Evolutionary conservation across 768 basidiomycete genomes (phyloP), one percentile per base, ranked within the genome.

Genomic region (Tylopilus sp.): DNA sequence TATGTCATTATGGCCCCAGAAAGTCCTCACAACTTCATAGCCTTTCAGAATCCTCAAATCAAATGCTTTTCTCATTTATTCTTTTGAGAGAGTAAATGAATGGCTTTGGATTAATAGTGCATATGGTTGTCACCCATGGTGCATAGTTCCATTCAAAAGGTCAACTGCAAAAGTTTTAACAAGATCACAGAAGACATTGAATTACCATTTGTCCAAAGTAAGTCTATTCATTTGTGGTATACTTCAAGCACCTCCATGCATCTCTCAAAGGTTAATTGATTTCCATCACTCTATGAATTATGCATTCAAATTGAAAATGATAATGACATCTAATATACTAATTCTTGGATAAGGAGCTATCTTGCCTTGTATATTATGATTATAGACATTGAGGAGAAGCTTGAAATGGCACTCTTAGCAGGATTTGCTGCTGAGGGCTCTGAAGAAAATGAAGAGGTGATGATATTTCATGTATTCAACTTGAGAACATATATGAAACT

Each of bases 111-210:
- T 52, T 21, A 57, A 65, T 29, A 45, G 37, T 34, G 62, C 33
- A 16, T 60, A 63, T 50, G 12, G 7, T 2, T 53, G 33, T 9
- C 42, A 55, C 7, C 25, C 55, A 31, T 69, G 64, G 68, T 69
- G 58, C 53, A 11, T 70, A 1, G 44, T 61, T 7, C 64, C 68
- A 12, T 70, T 64, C 48, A 69, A 65, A n/a, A 47, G 44, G 49
- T 58, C 63, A 34, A 31, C 40, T 12, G 38, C 28, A 4, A 57
- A 54, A 8, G 34, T 34, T 10, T 41, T 70, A n/a, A 54, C 53
- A 14, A 24, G 19, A 3, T 41, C 54, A 40, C 61, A 68, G 13
- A 57, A 56, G 19, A 56, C 45, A 1, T 69, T 63, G 26, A 69
- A 69, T 12, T 54, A 54, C n/a, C 26, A 60, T 45, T 4, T 69